Base-by-base conservation (phyloP, 441 rosid genomes). In the Arabidopsis lyrata region DNA sequence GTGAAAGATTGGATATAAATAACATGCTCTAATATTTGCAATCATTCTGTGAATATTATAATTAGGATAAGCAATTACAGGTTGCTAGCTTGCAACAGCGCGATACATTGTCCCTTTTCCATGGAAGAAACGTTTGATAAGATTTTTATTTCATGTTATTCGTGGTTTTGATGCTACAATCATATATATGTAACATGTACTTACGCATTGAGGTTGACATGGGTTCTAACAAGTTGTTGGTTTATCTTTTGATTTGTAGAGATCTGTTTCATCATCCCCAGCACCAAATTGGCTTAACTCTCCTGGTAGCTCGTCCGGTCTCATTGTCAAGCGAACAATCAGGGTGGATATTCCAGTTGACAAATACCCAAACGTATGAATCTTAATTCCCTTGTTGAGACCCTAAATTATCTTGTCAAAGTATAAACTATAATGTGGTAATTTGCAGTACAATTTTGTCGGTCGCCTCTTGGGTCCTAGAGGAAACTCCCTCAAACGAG, bases 391-490 rank as follows among this genome's bases (percentile, higher is more conserved):
- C 60, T 55, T 52, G 42, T 42, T 48, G 7, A 29, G 42, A 8
- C 55, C 63, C 45, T 55, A 9, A 34, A 7, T 52, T 12, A 44
- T 54, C 52, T 29, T 31, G 45, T 39, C 14, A 60, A 13, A 62
- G 15, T 24, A 48, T 86, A 78, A 74, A 83, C 63, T 61, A 35
- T 47, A 45, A 49, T 72, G 72, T 58, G 53, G 76, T 68, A 34
- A 55, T 6, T 6, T 81, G 85, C 91, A 95, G 98, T 95, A 73
- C 86, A 95, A 95, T 82, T 95, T 95, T 85, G 99, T 95, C 0
- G 99, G 99, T 45, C 98, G 99, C 68, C 95, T 95, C 68, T 92
- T 95, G 82, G 99, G 99, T 60, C 99, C 98, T 60, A 84, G 98
- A 78, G 99, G 99, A 13, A 90, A 95, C 83, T 95, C 99, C 41